Evolutionary conservation across 345 rosid genomes (phyloP), one percentile per base, ranked within the genome.

Genomic region (Punica granatum): DNA sequence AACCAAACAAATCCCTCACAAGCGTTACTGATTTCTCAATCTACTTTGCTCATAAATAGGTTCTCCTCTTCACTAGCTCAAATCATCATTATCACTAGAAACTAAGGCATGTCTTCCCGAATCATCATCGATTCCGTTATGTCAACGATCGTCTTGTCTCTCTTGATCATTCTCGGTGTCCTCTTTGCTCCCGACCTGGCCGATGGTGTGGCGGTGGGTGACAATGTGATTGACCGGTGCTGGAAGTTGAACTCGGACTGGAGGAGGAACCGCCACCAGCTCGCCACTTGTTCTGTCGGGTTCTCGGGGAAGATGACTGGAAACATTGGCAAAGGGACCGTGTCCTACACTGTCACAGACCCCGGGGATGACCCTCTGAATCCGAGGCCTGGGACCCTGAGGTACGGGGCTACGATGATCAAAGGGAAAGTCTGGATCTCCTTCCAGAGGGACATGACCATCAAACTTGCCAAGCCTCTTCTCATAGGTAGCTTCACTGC

Each of bases 221-320:
- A 84, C 76, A 93, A 93, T 58, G 90, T 68, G 11, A 86, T 90
- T 26, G 96, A 90, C 80, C 73, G 73, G 67, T 90, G 98, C 33
- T 93, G 92, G 90, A 73, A 87, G 68, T 35, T 16, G 1, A 71
- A 82, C 9, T n/a, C n/a, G n/a, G 30, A 13, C 44, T 83, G 96
- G 97, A 56, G 80, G 10, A 76, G 69, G 35, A 67, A 67, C 42
- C 76, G 90, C 2, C 84, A 79, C 8, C 78, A 82, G 37, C 74
- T 90, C 2, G 92, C 90, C 3, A 66, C 43, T 6, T 90, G 97
- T 66, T 86, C 89, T 0, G 78, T 84, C 0, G 98, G 97, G 5
- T 85, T 90, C 67, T 72, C 80, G 0, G 87, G 94, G 3, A 89
- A 86, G 71, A 86, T 93, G 98, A 77, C 61, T 0, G 74, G 74